These are phyloP conservation scores for Blastobotrys petasosporus DNA, from an alignment of 1,139 yeast species.

Conservation along the genomic window DNA sequence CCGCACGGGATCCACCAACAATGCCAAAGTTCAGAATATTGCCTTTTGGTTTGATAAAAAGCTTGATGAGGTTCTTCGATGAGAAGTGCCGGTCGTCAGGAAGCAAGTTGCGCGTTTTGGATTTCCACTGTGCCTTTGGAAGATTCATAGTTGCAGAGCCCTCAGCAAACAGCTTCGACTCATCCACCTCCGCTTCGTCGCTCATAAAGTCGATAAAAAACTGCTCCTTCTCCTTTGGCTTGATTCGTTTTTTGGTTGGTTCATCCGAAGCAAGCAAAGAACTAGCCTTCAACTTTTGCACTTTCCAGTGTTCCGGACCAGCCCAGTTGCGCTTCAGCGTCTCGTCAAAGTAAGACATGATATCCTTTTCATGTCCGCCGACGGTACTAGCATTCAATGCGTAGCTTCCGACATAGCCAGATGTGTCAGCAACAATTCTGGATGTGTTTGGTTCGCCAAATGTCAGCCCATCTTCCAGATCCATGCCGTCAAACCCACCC, in stretches of 20 bases:
- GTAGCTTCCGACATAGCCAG: slow-evolving; percentile 8
- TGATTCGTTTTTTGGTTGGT: slow-evolving; percentile 20
- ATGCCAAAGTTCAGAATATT: slow-evolving; percentile 14
- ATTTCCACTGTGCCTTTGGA: slow-evolving; percentile 40
- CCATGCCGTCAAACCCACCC: slow-evolving; percentile 18
- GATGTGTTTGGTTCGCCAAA: slow-evolving; percentile 17
- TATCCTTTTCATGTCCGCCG: slow-evolving; percentile 46
- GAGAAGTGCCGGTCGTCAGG: slow-evolving; percentile 76
- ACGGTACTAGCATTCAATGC: slow-evolving; percentile 8
- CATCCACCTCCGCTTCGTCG: slow-evolving; percentile 41
- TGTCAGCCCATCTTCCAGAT: slow-evolving; percentile 27
- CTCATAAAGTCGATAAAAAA: slow-evolving; percentile 48
- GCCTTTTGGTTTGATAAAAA: slow-evolving; percentile 62
- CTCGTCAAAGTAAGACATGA: slow-evolving; percentile 76
- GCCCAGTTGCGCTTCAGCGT: slow-evolving; percentile 70
- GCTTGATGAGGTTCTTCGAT: slow-evolving; percentile 58
- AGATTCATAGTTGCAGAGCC: slow-evolving; percentile 35
- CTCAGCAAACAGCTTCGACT: slow-evolving; percentile 47
- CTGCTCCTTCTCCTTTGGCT: slow-evolving; percentile 36
- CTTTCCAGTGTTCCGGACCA: slow-evolving; percentile 94
- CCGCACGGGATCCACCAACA: slow-evolving; percentile 5
- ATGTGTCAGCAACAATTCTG: slow-evolving; percentile 2
- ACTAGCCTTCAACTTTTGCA: slow-evolving; percentile 48
- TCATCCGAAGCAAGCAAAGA: slow-evolving; percentile 16
- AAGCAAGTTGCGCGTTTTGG: slow-evolving; percentile 44